Evolutionary conservation across 805 yeast genomes (phyloP), one percentile per base, ranked within the genome.

Genomic region (Metschnikowia orientalis): DNA sequence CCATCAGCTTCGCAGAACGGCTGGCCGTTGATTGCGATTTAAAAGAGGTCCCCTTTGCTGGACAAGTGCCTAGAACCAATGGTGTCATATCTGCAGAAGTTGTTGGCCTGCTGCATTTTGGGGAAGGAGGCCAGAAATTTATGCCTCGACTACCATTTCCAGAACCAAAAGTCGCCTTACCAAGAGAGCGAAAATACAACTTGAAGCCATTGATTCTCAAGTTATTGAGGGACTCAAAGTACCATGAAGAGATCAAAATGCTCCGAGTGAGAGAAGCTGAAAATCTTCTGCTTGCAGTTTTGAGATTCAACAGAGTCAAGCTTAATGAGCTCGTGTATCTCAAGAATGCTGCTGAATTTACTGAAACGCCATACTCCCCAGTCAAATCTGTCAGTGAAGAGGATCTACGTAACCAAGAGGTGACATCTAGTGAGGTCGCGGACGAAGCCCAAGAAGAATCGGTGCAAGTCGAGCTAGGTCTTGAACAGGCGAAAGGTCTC

Each of bases 1-100:
- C 57, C 1, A 40, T 56, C 9, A 55, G 57, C 27, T 57, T 40
- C 30, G 61, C 57, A n/a, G 56, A 54, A 23, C 28, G 32, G 6
- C 15, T 11, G 10, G 31, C 26, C 2, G 34, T 37, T n/a, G 26
- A 18, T n/a, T 16, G 18, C 7, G 51, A 41, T 18, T 30, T 44
- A 8, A 12, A n/a, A 3, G 24, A 20, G 3, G 30, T 22, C 25
- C 19, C 19, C 2, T 16, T 20, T 5, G 38, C 35, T 10, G 32
- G 28, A 6, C 18, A 26, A 15, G 35, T 38, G 9, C 26, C 34
- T 8, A 29, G 50, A 25, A 15, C 18, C 24, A 46, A 46, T 17
- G 12, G 24, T 12, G 22, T 40, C 6, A 15, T 34, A 8, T 25
- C 38, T 2, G 26, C 37, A 6, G 16, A 26, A 6, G n/a, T 19